phyloP scores from a whole-genome alignment of 306 rosid species.

The Psophocarpus tetragonolobus region DNA sequence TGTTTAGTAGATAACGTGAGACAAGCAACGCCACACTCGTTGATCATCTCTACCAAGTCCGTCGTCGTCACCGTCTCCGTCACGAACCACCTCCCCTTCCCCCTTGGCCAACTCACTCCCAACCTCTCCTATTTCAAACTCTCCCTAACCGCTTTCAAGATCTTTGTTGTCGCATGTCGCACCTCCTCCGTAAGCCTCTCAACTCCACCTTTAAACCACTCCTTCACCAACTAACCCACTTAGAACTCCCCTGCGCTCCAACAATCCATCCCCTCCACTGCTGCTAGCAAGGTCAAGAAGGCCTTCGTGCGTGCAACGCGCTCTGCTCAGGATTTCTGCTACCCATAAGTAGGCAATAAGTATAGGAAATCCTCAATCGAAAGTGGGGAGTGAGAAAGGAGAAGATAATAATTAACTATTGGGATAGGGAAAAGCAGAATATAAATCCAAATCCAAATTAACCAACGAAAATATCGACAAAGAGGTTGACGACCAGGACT shows the following conservation, averaged over 20 bases:
- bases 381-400: too few species aligned
- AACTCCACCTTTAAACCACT: constrained; percentile 40
- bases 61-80: not conserved
- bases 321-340: constrained; percentile 87
- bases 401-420: too few species aligned
- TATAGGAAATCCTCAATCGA: too few species aligned
- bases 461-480: too few species aligned
- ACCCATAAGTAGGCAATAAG: too few species aligned
- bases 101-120: constrained; percentile 70
- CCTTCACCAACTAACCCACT: constrained; percentile 51
- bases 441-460: too few species aligned
- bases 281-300: constrained; percentile 96
- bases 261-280: constrained; percentile 90
- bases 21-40: constrained; percentile 44
- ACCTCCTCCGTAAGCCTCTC: constrained; percentile 77
- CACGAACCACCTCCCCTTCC: constrained; percentile 75
- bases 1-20: constrained; percentile 36
- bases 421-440: too few species aligned
- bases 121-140: constrained; percentile 79
- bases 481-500: too few species aligned
- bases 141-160: constrained; percentile 85
- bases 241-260: constrained; percentile 65
- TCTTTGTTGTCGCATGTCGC: constrained; percentile 94
- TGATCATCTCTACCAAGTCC: constrained; percentile 41
- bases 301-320: constrained; percentile 90